phyloP scores from a whole-genome alignment of 306 rosid species.

The Lotus japonicus region DNA sequence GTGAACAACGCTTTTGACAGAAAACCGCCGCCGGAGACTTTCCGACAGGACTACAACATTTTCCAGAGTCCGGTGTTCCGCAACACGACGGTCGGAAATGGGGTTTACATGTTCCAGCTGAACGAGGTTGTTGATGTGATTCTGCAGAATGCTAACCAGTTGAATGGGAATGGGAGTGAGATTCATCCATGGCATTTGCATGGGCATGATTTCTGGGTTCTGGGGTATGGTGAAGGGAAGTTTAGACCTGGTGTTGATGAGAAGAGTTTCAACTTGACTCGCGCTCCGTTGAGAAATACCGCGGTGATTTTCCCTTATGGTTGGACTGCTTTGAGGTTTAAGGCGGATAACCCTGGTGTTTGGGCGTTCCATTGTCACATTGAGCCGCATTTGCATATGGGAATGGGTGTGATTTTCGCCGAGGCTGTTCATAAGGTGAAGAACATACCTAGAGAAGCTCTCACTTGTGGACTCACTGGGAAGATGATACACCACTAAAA shows the following conservation, averaged over 20 bases:
- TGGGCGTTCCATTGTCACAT: slow-evolving; percentile 95
- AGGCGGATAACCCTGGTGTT: slow-evolving; percentile 80
- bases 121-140: slow-evolving; percentile 49
- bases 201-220: slow-evolving; percentile 87
- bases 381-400: slow-evolving; percentile 91
- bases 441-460: slow-evolving; percentile 35
- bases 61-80: slow-evolving; percentile 32
- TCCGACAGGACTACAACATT: slow-evolving; percentile 33
- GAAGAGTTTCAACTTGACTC: slow-evolving; percentile 43
- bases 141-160: slow-evolving; percentile 57
- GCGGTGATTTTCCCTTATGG: slow-evolving; percentile 66
- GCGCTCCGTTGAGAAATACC: slow-evolving; percentile 67
- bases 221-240: slow-evolving; percentile 80
- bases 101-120: slow-evolving; percentile 39
- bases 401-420: slow-evolving; percentile 79
- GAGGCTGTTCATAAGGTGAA: slow-evolving; percentile 39
- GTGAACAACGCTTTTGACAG: slow-evolving; percentile 25
- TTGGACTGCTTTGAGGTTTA: slow-evolving; percentile 74
- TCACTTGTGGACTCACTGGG: slow-evolving; percentile 53
- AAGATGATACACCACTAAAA: no score
- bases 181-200: slow-evolving; percentile 94
- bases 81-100: slow-evolving; percentile 36
- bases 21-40: slow-evolving; percentile 38
- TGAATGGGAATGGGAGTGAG: slow-evolving; percentile 40
- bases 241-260: slow-evolving; percentile 30